Percentiles rank a stretch among this genome's conserved stretches.
These are phyloP conservation scores for Wickerhamiella shivajii DNA, from an alignment of 805 yeast species.

Conservation along the genomic window DNA sequence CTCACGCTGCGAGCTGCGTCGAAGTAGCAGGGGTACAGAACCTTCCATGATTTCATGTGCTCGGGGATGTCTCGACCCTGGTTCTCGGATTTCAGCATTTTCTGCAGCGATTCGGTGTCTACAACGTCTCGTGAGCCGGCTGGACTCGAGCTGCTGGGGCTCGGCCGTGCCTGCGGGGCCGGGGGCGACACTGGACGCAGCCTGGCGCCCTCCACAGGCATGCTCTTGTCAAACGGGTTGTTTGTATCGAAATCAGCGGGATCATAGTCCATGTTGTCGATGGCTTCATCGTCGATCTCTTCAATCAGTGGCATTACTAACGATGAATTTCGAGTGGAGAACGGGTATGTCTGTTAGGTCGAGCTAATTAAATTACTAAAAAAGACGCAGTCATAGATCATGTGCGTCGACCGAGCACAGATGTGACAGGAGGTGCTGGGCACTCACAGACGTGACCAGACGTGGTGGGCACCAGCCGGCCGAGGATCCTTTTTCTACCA, in stretches of 20 bases:
- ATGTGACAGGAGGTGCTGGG: too few species aligned
- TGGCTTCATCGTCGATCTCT: conserved; percentile 45
- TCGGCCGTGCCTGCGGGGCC: conserved; percentile 37
- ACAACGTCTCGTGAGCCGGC: conserved; percentile 1
- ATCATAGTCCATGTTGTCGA: conserved; percentile 89
- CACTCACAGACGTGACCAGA: too few species aligned
- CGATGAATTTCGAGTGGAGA: background rate
- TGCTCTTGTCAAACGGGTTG: conserved; percentile 24
- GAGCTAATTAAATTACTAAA: background rate
- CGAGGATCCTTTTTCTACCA: too few species aligned
- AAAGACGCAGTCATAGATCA: background rate
- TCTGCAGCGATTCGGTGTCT: conserved; percentile 1
- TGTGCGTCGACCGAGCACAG: too few species aligned
- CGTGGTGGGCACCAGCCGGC: too few species aligned
- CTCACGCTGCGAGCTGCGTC: conserved; percentile 59
- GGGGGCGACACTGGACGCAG: conserved; percentile 26
- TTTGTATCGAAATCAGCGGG: conserved; percentile 72
- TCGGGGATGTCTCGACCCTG: conserved; percentile 46
- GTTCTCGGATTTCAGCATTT: conserved; percentile 18
- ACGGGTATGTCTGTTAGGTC: background rate
- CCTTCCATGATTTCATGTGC: conserved; percentile 47
- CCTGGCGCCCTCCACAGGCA: conserved; percentile 16
- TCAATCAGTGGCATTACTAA: conserved; percentile 24
- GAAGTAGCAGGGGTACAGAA: conserved; percentile 85
- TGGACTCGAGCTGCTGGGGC: conserved; percentile 24